Percentiles rank a stretch among this genome's conserved stretches.
Conservation (phyloP, 345 rosid genomes). For the Viola odorata region DNA sequence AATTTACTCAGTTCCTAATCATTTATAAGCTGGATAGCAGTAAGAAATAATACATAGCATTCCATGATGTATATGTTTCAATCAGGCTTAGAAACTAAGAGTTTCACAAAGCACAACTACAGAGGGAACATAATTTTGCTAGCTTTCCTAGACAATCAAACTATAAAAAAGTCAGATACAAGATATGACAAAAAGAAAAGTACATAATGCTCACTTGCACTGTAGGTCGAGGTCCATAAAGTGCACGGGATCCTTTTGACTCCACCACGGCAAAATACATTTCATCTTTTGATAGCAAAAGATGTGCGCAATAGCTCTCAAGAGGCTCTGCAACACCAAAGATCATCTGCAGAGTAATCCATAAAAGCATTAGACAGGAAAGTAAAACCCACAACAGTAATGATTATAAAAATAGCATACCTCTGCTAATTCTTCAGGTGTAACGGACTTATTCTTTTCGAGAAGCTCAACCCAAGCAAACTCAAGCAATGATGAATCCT, state of each 20-base stretch:
- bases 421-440: conserved; percentile 87
- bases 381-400: neutral
- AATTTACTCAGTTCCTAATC: no score
- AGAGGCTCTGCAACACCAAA: conserved; percentile 77
- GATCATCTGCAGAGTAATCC: conserved; percentile 58
- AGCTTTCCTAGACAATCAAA: no score
- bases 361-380: conserved; percentile 26
- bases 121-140: no score
- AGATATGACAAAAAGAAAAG: neutral
- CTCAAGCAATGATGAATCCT: conserved; percentile 85
- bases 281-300: conserved; percentile 79
- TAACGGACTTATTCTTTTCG: conserved; percentile 75
- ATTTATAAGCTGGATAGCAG: no score
- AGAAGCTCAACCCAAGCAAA: conserved; percentile 95
- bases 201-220: conserved; percentile 44
- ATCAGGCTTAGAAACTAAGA: no score
- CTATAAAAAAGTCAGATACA: no score
- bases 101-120: no score
- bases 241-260: conserved; percentile 58
- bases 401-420: conserved; percentile 26
- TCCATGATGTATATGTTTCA: no score
- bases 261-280: conserved; percentile 63
- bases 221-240: conserved; percentile 71
- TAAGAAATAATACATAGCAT: no score
- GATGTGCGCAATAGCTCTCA: conserved; percentile 91